Evolutionary conservation across 208 protist species (phyloP), one percentile per base, ranked within the genome.

Genomic region (Crithidia mellificae): DNA sequence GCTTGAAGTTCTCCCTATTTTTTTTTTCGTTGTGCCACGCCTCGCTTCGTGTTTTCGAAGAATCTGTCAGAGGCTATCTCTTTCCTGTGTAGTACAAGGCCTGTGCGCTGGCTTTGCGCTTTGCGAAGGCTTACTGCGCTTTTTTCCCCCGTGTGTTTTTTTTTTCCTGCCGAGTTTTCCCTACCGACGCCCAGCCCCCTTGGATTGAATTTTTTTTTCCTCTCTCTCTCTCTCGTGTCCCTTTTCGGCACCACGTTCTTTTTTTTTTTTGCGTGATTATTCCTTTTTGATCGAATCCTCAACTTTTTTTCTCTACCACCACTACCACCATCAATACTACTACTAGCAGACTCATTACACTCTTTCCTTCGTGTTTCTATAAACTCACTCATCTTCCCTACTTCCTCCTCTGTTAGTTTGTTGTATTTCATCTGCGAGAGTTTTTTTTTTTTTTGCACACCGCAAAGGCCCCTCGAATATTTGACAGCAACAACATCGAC

Each of bases 271-370:
- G 36, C 20, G 15, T 41, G 5, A 11, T 17, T 50, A 68, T 57
- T 41, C 19, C 32, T 65, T 70, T 44, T 77, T 72, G 22, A 54
- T 53, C 38, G 36, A n/a, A 17, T 47, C 64, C 49, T 58, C 54
- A 38, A 34, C 54, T 46, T 47, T 50, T 29, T 39, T 65, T 20
- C 20, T 32, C 52, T n/a, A n/a, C n/a, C n/a, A n/a, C n/a, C n/a
- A n/a, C n/a, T n/a, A n/a, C n/a, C n/a, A n/a, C n/a, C n/a, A n/a
- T n/a, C n/a, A n/a, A n/a, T n/a, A n/a, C n/a, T n/a, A n/a, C n/a
- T n/a, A 43, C 9, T 47, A 6, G 25, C 55, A 24, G 29, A 24
- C 12, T 8, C 25, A 36, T 8, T 47, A 3, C n/a, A 9, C n/a
- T 47, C 32, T 54, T 57, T 57, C 32, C 43, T 57, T 61, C 34